Percentiles rank a stretch among this genome's conserved stretches.
Evolutionary conservation across 345 rosid genomes (phyloP).

Genomic region (Firmiana major): DNA sequence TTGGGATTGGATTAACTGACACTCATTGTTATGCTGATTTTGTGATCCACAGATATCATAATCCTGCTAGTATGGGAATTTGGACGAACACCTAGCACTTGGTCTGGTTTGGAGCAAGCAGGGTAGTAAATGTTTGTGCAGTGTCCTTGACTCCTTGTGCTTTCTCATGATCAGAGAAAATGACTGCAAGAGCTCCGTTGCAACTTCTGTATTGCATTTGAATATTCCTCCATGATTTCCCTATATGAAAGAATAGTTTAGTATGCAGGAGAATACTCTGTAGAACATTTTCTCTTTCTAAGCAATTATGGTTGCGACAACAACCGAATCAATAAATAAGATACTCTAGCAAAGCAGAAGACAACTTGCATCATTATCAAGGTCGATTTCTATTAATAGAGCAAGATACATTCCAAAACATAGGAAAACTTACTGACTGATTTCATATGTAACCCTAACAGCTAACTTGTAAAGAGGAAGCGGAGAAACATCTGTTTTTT

Average conservation of each 20-base stretch:
- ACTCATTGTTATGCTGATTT: slow-evolving; percentile 27
- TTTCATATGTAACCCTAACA: background rate
- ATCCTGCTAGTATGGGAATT: slow-evolving; percentile 29
- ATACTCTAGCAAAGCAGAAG: too few species aligned
- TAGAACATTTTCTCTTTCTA: too few species aligned
- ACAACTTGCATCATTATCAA: too few species aligned
- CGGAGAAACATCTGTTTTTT: background rate
- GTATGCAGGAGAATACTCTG: too few species aligned
- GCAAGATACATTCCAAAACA: background rate
- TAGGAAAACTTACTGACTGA: background rate
- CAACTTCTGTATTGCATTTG: slow-evolving; percentile 18
- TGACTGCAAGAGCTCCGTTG: slow-evolving; percentile 18
- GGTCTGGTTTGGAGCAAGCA: slow-evolving; percentile 17
- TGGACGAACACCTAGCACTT: slow-evolving; percentile 24
- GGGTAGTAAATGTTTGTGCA: slow-evolving; percentile 28
- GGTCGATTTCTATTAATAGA: too few species aligned
- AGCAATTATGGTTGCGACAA: too few species aligned
- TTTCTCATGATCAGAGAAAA: slow-evolving; percentile 26
- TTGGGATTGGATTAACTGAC: too few species aligned
- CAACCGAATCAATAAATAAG: too few species aligned
- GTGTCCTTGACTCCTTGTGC: slow-evolving; percentile 24
- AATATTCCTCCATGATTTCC: too few species aligned
- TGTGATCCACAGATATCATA: slow-evolving; percentile 17
- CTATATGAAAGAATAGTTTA: too few species aligned
- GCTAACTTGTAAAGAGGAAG: background rate